These are phyloP conservation scores for Cladochytrium replicatum DNA, from an alignment of 192 early-diverging fungal species.

Conservation along the genomic window DNA sequence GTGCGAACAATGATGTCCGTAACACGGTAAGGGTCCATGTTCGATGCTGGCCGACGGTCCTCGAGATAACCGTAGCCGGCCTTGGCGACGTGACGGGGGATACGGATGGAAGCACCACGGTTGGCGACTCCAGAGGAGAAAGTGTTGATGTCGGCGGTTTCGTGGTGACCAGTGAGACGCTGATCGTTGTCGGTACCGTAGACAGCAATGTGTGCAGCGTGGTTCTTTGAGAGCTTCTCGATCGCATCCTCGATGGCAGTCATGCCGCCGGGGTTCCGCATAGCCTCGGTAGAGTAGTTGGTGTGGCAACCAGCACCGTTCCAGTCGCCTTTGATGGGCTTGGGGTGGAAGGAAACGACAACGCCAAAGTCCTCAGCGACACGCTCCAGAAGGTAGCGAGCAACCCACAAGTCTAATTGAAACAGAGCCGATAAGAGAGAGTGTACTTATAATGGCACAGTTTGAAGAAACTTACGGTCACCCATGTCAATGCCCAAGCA, in stretches of 20 bases:
- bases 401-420: slow-evolving; percentile 46
- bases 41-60: slow-evolving; percentile 45
- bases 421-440: too few relatives aligned
- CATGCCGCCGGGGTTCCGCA: slow-evolving; percentile 41
- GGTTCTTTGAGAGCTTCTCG: slow-evolving; percentile 34
- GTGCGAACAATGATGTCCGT: slow-evolving; percentile 38
- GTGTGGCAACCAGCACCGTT: slow-evolving; percentile 50
- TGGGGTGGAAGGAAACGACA: slow-evolving; percentile 43
- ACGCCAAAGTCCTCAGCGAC: slow-evolving; percentile 51
- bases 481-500: slow-evolving; percentile 44
- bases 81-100: slow-evolving; percentile 42
- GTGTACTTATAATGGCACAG: too few relatives aligned
- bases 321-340: slow-evolving; percentile 50
- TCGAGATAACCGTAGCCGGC: slow-evolving; percentile 47
- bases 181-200: slow-evolving; percentile 50
- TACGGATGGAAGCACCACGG: slow-evolving; percentile 48
- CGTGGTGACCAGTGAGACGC: slow-evolving; percentile 40
- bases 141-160: slow-evolving; percentile 41
- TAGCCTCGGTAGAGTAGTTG: slow-evolving; percentile 39
- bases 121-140: slow-evolving; percentile 44
- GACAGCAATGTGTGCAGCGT: slow-evolving; percentile 42
- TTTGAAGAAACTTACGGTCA: too few relatives aligned
- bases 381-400: slow-evolving; percentile 38
- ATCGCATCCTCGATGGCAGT: slow-evolving; percentile 41
- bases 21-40: slow-evolving; percentile 46